Evolutionary conservation across 352 stramenopile species (phyloP), one percentile per base, ranked within the genome.

Genomic region (Phytophthora fragariaefolia): DNA sequence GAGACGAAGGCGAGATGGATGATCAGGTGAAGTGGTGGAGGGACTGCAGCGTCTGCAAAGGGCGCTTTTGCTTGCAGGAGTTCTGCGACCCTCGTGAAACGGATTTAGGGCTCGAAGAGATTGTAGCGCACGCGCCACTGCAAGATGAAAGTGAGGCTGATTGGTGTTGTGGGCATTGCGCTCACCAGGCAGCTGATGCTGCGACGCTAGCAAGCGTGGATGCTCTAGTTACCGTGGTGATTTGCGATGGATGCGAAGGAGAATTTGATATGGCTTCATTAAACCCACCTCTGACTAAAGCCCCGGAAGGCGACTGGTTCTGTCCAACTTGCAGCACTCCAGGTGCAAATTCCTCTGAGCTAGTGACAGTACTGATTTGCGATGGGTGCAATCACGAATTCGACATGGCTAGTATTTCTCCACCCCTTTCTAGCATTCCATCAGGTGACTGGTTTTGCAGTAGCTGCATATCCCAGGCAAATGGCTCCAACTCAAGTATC

Each of bases 161-260:
- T 7, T 89, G 78, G 77, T 65, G 55, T 30, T 89, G 80, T 36
- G n/a, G 18, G 3, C 43, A 70, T 49, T 87, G 78, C 45, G 48
- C 34, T 15, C 23, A 51, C 6, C 15, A 51, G 13, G 45, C 45
- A 12, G 45, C 43, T 32, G 13, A 62, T 20, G 43, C 53, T n/a
- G 18, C 8, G 5, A 59, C 66, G 17, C 30, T 61, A 5, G 47
- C 15, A 26, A 22, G 22, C 24, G 40, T 26, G 1, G 20, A 61
- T 34, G 32, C 34, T 42, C 23, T 69, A 15, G 53, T 67, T 42
- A 66, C 63, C 23, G 64, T 92, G 32, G 36, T 95, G 12, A 78
- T 93, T 22, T 95, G 86, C 50, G 86, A 92, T 27, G 83, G 76
- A 0, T 95, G 86, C 50, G 77, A 93, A 34, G 76, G 66, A 43